Conservation (phyloP, 352 stramenopile species). For the Globisporangium rhizosaccharum region DNA sequence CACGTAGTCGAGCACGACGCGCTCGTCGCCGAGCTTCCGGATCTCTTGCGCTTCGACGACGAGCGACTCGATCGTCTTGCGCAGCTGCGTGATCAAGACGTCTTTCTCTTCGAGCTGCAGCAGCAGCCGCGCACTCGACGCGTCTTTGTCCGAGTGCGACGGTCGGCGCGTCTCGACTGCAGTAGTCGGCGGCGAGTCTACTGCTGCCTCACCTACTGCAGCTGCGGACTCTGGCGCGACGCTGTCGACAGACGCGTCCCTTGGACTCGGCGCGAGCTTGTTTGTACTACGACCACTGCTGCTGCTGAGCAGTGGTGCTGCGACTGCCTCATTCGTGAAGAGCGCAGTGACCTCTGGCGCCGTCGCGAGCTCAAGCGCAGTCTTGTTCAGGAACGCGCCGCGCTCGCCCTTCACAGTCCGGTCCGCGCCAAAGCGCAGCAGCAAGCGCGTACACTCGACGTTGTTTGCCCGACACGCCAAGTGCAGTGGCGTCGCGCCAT, state of each 20-base stretch:
- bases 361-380: constrained; percentile 45
- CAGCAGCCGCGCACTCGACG: constrained; percentile 26
- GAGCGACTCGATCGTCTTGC: constrained; percentile 72
- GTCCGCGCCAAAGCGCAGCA: constrained; percentile 45
- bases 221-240: neutral
- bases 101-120: constrained; percentile 83
- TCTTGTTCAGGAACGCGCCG: constrained; percentile 55
- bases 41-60: constrained; percentile 73
- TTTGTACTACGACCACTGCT: neutral
- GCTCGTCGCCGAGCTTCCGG: constrained; percentile 73
- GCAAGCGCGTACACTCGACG: constrained; percentile 42
- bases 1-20: constrained; percentile 78
- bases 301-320: neutral
- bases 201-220: neutral
- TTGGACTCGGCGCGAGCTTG: neutral
- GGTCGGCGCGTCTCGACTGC: constrained; percentile 1
- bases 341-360: constrained; percentile 37
- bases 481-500: constrained; percentile 75
- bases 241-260: neutral
- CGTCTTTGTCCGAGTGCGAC: constrained; percentile 9
- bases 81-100: constrained; percentile 70
- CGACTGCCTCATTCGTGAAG: constrained; percentile 15
- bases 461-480: constrained; percentile 56
- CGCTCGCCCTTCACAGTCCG: constrained; percentile 28
- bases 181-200: neutral